Base-by-base conservation (phyloP, 225 moss, liverwort and hornwort genomes). In the Polytrichum formosum region DNA sequence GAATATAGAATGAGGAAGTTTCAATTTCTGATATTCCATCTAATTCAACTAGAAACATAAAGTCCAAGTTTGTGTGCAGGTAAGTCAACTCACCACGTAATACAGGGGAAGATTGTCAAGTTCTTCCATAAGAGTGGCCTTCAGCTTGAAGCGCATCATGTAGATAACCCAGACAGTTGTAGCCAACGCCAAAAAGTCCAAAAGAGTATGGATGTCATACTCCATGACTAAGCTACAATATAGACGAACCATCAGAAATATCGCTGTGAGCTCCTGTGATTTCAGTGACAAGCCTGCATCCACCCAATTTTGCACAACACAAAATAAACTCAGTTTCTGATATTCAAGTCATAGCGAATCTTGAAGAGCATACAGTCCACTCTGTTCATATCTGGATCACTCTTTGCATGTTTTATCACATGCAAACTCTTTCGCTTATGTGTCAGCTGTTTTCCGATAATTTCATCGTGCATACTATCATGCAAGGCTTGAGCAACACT, bases 171-270 rank as follows among this genome's bases (percentile, higher is more conserved):
- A 97, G 37, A 84, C 74, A 28, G 97, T 97, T 18, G 92, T 87
- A 53, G 79, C 76, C 25, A 97, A 77, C 33, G 97, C 91, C 35
- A 65, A 78, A 30, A 91, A 84, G 71, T 97, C 97, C 70, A 97
- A 74, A 65, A 97, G 68, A 61, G 97, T 97, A 74, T 97, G 97
- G 20, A 94, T 82, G 68, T 97, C 94, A 65, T 85, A 89, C 78
- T 97, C 97, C 97, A 97, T 97, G 72, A 94, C 92, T 70, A 97
- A 72, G 77, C 97, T 97, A 87, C 97, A 97, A 72, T 94, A 97
- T 27, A 97, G 92, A 59, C 97, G 89, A 67, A 93, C 97, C 76
- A 82, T 93, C 80, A 97, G 69, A 83, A 97, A 97, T 63, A 97
- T 80, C 21, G 91, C 94, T 28, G 97, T 97, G 63, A 97, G 91